These are phyloP conservation scores for Pythium oligandrum DNA, from an alignment of 352 stramenopile genomes.

Conservation along the genomic window DNA sequence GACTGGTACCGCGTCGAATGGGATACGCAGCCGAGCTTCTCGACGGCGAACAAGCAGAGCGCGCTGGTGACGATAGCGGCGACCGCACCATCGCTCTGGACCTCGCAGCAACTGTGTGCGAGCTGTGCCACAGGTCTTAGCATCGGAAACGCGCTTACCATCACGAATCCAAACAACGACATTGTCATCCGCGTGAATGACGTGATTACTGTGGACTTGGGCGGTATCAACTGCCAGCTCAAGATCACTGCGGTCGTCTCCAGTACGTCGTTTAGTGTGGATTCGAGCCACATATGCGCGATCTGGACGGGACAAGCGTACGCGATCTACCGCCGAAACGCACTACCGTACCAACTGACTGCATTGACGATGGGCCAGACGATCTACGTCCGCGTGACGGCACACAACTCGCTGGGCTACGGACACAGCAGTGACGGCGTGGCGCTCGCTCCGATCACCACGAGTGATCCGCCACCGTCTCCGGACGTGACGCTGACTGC, in stretches of 20 bases:
- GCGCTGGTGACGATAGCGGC: slow-evolving; percentile 29
- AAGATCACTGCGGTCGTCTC: slow-evolving; percentile 27
- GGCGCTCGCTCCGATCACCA: slow-evolving; percentile 76
- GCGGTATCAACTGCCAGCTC: slow-evolving; percentile 44
- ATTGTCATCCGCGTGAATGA: slow-evolving; percentile 26
- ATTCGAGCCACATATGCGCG: slow-evolving; percentile 36
- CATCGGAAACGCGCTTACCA: slow-evolving; percentile 17
- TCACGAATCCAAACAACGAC: slow-evolving; percentile 25
- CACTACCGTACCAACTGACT: slow-evolving; percentile 73
- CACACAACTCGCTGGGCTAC: slow-evolving; percentile 92
- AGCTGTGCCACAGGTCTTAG: slow-evolving; percentile 40
- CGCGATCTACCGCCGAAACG: slow-evolving; percentile 44
- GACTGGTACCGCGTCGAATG: slow-evolving; percentile 91
- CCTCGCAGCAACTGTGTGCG: slow-evolving; percentile 30
- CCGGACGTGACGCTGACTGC: slow-evolving; percentile 49
- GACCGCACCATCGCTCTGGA: slow-evolving; percentile 38
- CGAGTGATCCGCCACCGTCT: slow-evolving; percentile 82
- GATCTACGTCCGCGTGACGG: slow-evolving; percentile 88
- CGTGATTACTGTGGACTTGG: slow-evolving; percentile 48
- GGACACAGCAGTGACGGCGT: slow-evolving; percentile 62
- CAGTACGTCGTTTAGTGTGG: slow-evolving; percentile 28
- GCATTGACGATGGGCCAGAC: slow-evolving; percentile 81
- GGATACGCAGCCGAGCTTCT: slow-evolving; percentile 69
- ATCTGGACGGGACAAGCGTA: slow-evolving; percentile 37
- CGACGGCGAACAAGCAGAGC: slow-evolving; percentile 28